Evolutionary conservation across 2,329 filamentous ascomycete genomes (phyloP), one percentile per base, ranked within the genome.

Genomic region (Aureobasidium leucospermi): DNA sequence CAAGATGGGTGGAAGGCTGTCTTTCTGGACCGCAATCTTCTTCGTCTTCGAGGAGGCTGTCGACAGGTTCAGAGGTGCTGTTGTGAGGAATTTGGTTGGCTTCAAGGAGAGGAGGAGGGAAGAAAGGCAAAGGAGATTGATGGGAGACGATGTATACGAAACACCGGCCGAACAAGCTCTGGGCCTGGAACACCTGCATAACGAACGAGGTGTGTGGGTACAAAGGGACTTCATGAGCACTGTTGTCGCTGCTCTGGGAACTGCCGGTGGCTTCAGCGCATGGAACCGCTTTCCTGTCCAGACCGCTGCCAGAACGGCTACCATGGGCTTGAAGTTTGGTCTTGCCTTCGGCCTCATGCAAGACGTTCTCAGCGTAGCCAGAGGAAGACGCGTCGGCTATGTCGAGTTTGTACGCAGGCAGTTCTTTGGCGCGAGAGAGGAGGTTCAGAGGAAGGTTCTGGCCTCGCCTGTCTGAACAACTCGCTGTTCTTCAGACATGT

Each of bases 31-130:
- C 2, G 81, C 84, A 16, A 76, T 88, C 52, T 94, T 96, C 68
- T 86, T 96, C 68, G 78, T 85, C 6, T 83, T 94, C 51, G 94
- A 97, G 76, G 89, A 93, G 72, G 86, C 89, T 59, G 86, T 96
- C 53, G 92, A 96, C 74, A 79, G 85, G 6, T 86, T 85, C 36
- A 66, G 77, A 3, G 91, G 96, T 73, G 80, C 85, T 6, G 85
- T 85, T 16, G 67, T 74, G 2, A 75, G 78, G 56, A 70, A 69
- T 41, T 74, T 73, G 71, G 68, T 48, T 71, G 76, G 56, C 1
- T 65, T 74, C 45, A 62, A 58, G 19, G 68, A 71, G 63, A 70
- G 73, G 67, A 70, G 72, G 59, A 70, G 69, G 13, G 69, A 71
- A 48, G 71, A 73, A 58, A 70, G 71, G 64, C 59, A 63, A 34